A percentile compares a stretch with the other conserved stretches of the same genome.
These are phyloP conservation scores for Hordeum vulgare DNA, from an alignment of 176 grass and related monocot species.

Conservation along the genomic window MorexV3_pseudomolecules_assembly NC_058523.1:231533507-231534006, in stretches of 20 bases:
- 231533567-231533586: too few relatives aligned
- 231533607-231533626: constrained; percentile 19
- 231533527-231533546: too few relatives aligned
- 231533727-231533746: constrained; percentile 46
- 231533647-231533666: constrained; percentile 69
- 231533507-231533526: too few relatives aligned
- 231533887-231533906: constrained; percentile 72
- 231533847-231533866: constrained; percentile 50
- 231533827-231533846: constrained; percentile 35
- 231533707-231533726: constrained; percentile 65
- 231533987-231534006: neutral
- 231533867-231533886: constrained; percentile 60
- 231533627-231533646: constrained; percentile 79
- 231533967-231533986: constrained; percentile 6
- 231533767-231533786: neutral
- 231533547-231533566: too few relatives aligned
- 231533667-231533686: constrained; percentile 42
- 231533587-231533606: neutral
- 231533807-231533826: constrained; percentile 31
- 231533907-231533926: constrained; percentile 21
- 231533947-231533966: constrained; percentile 1
- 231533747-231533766: constrained; percentile 1
- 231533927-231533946: neutral
- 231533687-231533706: constrained; percentile 45
- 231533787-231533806: neutral